Evolutionary conservation across 2,329 filamentous ascomycete species (phyloP), one percentile per base, ranked within the genome.

Genomic region (Ascomycota sp.): DNA sequence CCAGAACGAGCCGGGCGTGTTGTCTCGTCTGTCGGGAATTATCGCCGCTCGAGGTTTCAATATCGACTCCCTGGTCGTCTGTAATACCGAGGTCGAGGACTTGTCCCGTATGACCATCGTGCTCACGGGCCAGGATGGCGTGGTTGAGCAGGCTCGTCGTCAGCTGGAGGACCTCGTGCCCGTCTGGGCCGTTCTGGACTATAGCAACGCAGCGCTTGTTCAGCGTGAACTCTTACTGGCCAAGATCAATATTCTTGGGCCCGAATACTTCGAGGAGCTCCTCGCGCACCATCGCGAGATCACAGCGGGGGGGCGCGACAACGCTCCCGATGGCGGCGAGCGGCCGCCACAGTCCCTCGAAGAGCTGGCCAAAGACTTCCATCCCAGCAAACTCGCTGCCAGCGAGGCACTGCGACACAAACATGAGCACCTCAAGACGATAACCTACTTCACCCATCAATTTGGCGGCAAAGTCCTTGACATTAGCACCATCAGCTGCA

Each of bases 41-140:
- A 66, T 98, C 27, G 89, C 89, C 9, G 89, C 89, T 30, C 73
- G 89, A 38, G 89, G 89, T 43, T 98, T 98, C 72, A 98, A 98
- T 64, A 98, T 98, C 49, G 89, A 98, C 66, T 92, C 80, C 35
- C 65, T 98, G 41, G 89, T 98, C 36, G 89, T 98, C 39, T 98
- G 89, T 64, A 89, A 80, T 57, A 98, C 89, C 40, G 89, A 98
- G 58, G 84, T 98, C 24, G 80, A 86, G 47, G 89, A 98, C 49
- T 66, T 98, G 35, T 92, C 82, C 27, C 83, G 89, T 51, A 98
- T 98, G 89, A 98, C 89, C 37, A 95, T 98, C 49, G 89, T 98
- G 43, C 67, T 98, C 34, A 83, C 83, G 36, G 89, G 89, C 10
- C 84, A 93, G 58, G 89, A 95, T 48, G 86, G 86, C 35, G 86